Evolutionary conservation across 2,329 filamentous ascomycete genomes (phyloP).

Genomic region (Escovopsis sp.): DNA sequence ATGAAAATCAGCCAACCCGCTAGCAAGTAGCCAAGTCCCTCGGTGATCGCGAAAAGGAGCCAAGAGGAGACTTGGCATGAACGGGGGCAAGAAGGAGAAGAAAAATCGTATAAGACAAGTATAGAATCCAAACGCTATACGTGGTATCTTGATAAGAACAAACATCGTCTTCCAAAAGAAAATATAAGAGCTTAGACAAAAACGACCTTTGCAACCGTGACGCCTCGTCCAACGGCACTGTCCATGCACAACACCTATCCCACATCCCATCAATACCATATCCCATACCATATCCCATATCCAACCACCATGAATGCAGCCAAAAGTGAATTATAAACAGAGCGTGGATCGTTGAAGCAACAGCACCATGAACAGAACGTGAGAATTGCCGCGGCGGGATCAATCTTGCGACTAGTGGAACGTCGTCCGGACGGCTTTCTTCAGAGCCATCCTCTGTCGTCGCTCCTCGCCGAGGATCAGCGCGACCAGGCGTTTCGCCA

Average conservation of each 20-base stretch:
- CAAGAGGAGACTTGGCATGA: no score
- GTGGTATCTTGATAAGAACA: not conserved
- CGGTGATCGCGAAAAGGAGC: no score
- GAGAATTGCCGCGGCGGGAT: not conserved
- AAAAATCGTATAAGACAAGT: conserved; percentile 1
- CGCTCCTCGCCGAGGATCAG: conserved; percentile 35
- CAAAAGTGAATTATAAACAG: no score
- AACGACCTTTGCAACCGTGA: no score
- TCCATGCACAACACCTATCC: no score
- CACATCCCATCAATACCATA: no score
- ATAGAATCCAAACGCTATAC: not conserved
- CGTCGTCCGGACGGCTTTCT: conserved; percentile 12
- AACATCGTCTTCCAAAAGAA: not conserved
- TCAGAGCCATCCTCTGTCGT: conserved; percentile 9
- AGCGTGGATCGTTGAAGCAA: no score
- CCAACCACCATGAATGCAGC: no score
- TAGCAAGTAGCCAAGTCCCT: no score
- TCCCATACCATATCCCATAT: no score
- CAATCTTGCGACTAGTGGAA: conserved; percentile 8
- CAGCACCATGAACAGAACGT: not conserved
- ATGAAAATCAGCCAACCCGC: no score
- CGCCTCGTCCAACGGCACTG: no score
- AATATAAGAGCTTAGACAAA: not conserved
- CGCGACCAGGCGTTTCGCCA: conserved; percentile 38
- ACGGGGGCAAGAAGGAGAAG: not conserved